Conservation (phyloP, 352 stramenopile genomes). For the Pythium aristosporum region DNA sequence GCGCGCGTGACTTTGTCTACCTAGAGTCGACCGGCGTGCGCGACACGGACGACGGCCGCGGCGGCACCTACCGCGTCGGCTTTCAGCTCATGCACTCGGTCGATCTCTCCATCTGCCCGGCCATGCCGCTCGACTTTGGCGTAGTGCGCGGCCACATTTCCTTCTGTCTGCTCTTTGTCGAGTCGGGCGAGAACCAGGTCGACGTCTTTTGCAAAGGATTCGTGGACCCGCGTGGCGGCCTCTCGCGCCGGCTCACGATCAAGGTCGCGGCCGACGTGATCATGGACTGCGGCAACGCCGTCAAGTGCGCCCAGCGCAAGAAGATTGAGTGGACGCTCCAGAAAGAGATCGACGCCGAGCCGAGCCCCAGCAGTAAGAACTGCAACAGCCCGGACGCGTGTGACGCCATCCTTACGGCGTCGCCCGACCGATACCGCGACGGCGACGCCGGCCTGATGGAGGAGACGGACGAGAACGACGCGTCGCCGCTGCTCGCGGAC, state of each 20-base stretch:
- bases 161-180: conserved; percentile 37
- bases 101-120: conserved; percentile 24
- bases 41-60: not conserved
- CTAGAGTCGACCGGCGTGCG: conserved; percentile 29
- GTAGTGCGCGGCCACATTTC: conserved; percentile 37
- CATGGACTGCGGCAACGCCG: conserved; percentile 24
- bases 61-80: conserved; percentile 18
- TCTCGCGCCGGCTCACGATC: conserved; percentile 27
- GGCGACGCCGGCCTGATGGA: not conserved
- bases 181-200: conserved; percentile 15
- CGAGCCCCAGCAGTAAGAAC: too few species aligned
- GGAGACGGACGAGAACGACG: not conserved
- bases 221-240: conserved; percentile 31
- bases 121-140: conserved; percentile 18
- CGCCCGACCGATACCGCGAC: not conserved
- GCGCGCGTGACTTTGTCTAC: conserved; percentile 34
- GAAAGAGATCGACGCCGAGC: conserved; percentile 3
- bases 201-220: conserved; percentile 44
- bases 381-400: not conserved
- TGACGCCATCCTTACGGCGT: conserved; percentile 7
- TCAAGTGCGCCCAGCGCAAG: conserved; percentile 23
- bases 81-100: conserved; percentile 40
- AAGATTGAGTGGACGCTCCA: conserved; percentile 31
- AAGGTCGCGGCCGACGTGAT: conserved; percentile 25
- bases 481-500: conserved; percentile 1